Percentiles rank a stretch among this genome's conserved stretches.
Conservation (phyloP, 176 grass and related monocot genomes). For the Ensete glaucum region DNA sequence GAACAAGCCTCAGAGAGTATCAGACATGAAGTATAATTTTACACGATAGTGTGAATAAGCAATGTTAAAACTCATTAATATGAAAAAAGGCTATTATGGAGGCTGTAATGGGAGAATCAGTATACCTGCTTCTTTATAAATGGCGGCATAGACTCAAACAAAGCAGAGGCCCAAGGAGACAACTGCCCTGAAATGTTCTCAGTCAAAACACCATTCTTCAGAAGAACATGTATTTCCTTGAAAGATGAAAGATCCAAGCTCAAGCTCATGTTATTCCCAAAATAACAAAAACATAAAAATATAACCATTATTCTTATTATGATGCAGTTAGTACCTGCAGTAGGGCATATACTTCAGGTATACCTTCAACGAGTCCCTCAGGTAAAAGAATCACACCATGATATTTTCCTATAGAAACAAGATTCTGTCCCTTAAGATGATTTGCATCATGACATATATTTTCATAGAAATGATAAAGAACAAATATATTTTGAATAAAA, state of each 20-base stretch:
- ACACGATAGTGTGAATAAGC: no score
- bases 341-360: slow-evolving; percentile 70
- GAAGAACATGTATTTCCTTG: slow-evolving; percentile 60
- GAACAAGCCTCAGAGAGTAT: no score
- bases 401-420: slow-evolving; percentile 37
- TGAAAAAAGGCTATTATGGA: not conserved
- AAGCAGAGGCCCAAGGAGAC: slow-evolving; percentile 52
- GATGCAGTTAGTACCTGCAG: slow-evolving; percentile 34
- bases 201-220: slow-evolving; percentile 42
- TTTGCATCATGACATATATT: not conserved
- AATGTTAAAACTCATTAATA: no score
- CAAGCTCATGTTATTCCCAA: not conserved
- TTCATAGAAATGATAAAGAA: not conserved
- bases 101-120: not conserved
- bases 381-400: slow-evolving; percentile 66
- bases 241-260: not conserved
- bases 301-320: no score
- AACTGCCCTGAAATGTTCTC: slow-evolving; percentile 38
- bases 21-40: no score
- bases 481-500: not conserved
- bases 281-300: no score
- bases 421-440: not conserved
- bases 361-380: slow-evolving; percentile 62
- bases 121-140: slow-evolving; percentile 59
- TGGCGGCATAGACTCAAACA: slow-evolving; percentile 50